phyloP scores from a whole-genome alignment of 768 basidiomycete genomes.

The Mycena polygramma region DNA sequence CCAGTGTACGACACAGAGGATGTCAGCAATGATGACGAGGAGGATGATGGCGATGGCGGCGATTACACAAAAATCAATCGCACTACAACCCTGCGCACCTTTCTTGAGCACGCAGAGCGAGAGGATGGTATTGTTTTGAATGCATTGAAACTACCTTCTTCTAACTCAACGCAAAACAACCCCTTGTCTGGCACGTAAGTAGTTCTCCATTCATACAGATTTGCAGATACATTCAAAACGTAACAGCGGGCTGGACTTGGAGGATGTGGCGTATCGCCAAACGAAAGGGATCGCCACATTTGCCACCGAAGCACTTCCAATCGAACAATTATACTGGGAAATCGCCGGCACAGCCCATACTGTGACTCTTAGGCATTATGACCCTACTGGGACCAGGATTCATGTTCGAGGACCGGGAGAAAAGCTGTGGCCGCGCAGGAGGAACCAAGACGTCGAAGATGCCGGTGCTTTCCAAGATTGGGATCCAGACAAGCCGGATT shows the following conservation, averaged over 20 bases:
- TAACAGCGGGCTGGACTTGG: too few relatives aligned
- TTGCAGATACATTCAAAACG: too few relatives aligned
- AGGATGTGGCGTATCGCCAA: too few relatives aligned
- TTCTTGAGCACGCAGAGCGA: not conserved
- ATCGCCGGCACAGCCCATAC: not conserved
- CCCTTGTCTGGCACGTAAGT: not conserved
- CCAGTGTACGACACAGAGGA: not conserved
- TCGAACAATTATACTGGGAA: not conserved
- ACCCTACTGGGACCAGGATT: not conserved
- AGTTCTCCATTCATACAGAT: not conserved
- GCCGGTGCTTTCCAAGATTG: not conserved
- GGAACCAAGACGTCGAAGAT: not conserved
- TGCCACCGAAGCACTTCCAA: not conserved
- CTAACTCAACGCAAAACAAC: not conserved
- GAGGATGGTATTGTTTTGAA: constrained; percentile 7
- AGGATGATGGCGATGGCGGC: too few relatives aligned
- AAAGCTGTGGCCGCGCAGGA: not conserved
- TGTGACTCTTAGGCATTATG: not conserved
- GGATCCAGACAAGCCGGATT: not conserved
- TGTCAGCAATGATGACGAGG: too few relatives aligned
- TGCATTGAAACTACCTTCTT: not conserved
- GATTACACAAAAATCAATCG: constrained; percentile 6
- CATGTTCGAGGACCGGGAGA: not conserved
- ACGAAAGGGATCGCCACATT: too few relatives aligned
- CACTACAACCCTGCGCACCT: not conserved